phyloP scores from a whole-genome alignment of 2,329 filamentous ascomycete species.

The Arthrobotrys iridis region DNA sequence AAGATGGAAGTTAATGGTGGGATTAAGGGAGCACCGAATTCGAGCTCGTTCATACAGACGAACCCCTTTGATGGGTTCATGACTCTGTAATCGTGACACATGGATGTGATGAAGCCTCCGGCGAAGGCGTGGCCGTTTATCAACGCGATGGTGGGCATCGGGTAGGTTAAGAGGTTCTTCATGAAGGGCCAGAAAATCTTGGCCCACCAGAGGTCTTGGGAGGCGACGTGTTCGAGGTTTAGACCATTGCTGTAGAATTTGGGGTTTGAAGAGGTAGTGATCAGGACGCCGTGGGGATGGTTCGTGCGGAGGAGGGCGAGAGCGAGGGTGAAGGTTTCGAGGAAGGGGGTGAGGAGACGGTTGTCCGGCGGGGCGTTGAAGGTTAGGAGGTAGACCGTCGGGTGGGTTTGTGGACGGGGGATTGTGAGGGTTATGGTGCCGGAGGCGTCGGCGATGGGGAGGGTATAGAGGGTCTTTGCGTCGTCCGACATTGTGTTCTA shows the following conservation, averaged over 20 bases:
- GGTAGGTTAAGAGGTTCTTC: slow-evolving; percentile 68
- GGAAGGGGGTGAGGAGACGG: slow-evolving; percentile 75
- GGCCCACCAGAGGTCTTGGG: slow-evolving; percentile 71
- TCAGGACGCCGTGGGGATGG: slow-evolving; percentile 75
- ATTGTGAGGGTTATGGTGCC: slow-evolving; percentile 72
- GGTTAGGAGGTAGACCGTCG: slow-evolving; percentile 75
- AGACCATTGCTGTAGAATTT: slow-evolving; percentile 88
- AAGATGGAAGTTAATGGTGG: slow-evolving; percentile 80
- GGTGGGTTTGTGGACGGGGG: slow-evolving; percentile 63
- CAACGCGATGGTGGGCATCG: slow-evolving; percentile 83
- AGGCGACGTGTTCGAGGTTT: slow-evolving; percentile 74
- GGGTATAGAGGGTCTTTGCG: slow-evolving; percentile 60
- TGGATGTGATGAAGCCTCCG: slow-evolving; percentile 80
- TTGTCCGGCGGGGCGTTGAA: slow-evolving; percentile 79
- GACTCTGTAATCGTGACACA: slow-evolving; percentile 84
- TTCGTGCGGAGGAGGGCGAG: slow-evolving; percentile 78
- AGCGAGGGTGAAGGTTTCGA: slow-evolving; percentile 73
- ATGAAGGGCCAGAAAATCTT: slow-evolving; percentile 70
- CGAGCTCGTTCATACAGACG: slow-evolving; percentile 81
- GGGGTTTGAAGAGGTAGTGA: slow-evolving; percentile 77
- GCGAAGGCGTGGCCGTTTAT: slow-evolving; percentile 84
- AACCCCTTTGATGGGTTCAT: slow-evolving; percentile 77
- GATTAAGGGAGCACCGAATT: slow-evolving; percentile 79
- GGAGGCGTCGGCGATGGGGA: slow-evolving; percentile 59
- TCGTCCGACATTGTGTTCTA: slow-evolving; percentile 62